Evolutionary conservation across 805 yeast genomes (phyloP).

Genomic region (Ogataea parapolymorpha): DNA sequence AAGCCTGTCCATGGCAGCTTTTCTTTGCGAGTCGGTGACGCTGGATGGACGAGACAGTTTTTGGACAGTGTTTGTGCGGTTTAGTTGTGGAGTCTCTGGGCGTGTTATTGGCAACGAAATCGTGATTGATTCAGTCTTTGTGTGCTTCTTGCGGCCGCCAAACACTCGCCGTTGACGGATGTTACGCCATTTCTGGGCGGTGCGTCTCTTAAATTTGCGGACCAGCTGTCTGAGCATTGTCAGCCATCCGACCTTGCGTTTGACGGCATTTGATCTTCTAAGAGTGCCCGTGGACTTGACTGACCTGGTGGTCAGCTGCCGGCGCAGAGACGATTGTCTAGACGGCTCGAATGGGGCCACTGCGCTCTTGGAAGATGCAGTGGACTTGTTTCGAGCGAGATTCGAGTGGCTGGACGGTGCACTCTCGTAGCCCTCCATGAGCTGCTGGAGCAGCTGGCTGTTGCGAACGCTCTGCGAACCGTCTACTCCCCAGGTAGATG

Average conservation of each 20-base stretch:
- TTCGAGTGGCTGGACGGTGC: too few relatives aligned
- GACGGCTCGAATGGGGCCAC: background rate
- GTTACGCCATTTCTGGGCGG: conserved; percentile 21
- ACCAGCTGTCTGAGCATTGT: conserved; percentile 16
- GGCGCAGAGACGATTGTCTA: conserved; percentile 5
- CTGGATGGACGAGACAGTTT: background rate
- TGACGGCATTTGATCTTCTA: conserved; percentile 32
- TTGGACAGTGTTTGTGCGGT: conserved; percentile 2
- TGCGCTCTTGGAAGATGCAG: background rate
- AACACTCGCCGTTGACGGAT: conserved; percentile 10
- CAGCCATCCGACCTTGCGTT: conserved; percentile 31
- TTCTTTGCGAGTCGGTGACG: background rate
- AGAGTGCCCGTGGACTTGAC: conserved; percentile 15
- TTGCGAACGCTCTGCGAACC: conserved; percentile 8
- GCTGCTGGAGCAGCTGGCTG: conserved; percentile 11
- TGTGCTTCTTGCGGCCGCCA: background rate
- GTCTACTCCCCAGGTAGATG: conserved; percentile 14
- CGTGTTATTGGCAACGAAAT: background rate
- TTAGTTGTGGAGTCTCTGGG: background rate
- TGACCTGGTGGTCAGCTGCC: background rate
- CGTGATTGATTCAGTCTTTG: background rate
- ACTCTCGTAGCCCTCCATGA: conserved; percentile 8
- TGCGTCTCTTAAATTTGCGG: conserved; percentile 10
- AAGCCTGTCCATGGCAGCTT: conserved; percentile 2
- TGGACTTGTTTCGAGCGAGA: too few relatives aligned